A percentile compares a stretch with the other conserved stretches of the same genome.
These are phyloP conservation scores for Nothophytophthora sp. DNA, from an alignment of 352 stramenopile species.

Conservation along the genomic window DNA sequence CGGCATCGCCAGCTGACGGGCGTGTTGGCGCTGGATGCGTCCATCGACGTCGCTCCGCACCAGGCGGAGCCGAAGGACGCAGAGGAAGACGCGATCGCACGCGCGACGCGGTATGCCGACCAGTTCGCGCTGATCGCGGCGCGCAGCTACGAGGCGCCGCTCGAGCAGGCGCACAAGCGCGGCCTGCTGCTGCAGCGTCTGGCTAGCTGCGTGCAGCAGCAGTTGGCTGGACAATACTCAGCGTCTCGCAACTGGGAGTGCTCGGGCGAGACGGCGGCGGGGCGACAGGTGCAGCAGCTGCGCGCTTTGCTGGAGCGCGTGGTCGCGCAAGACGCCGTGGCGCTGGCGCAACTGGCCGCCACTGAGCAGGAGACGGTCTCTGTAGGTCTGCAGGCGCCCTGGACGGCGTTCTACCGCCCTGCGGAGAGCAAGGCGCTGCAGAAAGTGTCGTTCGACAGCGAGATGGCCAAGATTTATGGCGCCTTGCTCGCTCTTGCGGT, in stretches of 20 bases:
- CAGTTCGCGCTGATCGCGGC: slow-evolving; percentile 40
- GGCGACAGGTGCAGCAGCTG: slow-evolving; percentile 37
- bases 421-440: slow-evolving; percentile 28
- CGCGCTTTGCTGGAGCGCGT: slow-evolving; percentile 45
- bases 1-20: slow-evolving; percentile 27
- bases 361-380: not conserved
- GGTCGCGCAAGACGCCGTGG: slow-evolving; percentile 34
- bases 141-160: slow-evolving; percentile 37
- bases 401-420: slow-evolving; percentile 61
- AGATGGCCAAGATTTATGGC: slow-evolving; percentile 57
- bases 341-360: slow-evolving; percentile 1
- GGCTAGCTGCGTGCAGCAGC: slow-evolving; percentile 13
- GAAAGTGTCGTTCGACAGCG: slow-evolving; percentile 34
- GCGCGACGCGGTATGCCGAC: slow-evolving; percentile 21
- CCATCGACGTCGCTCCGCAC: slow-evolving; percentile 6
- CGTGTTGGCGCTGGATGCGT: slow-evolving; percentile 43
- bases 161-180: slow-evolving; percentile 35
- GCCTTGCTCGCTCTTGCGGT: slow-evolving; percentile 45
- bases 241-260: slow-evolving; percentile 38
- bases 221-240: slow-evolving; percentile 13
- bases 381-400: slow-evolving; percentile 23
- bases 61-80: slow-evolving; percentile 2
- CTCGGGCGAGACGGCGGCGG: slow-evolving; percentile 4
- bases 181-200: slow-evolving; percentile 39
- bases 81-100: slow-evolving; percentile 1